Percentiles rank a stretch among this genome's conserved stretches.
These are phyloP conservation scores for Vanderwaltozyma verrucispora DNA, from an alignment of 805 yeast genomes.

Conservation along the genomic window DNA sequence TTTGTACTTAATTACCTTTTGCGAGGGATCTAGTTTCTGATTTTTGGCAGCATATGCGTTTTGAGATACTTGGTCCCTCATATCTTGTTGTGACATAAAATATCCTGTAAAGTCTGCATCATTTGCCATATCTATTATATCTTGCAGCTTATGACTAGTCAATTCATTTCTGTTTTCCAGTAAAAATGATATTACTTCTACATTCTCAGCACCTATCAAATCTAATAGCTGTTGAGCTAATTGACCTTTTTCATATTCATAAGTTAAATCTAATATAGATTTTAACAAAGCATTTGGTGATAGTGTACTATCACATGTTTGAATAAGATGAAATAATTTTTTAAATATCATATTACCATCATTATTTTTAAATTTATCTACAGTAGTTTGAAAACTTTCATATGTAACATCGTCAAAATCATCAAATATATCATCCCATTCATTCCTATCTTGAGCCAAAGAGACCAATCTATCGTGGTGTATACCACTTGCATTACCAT, in stretches of 20 bases:
- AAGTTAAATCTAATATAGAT: slow-evolving; percentile 19
- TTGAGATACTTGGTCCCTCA: slow-evolving; percentile 41
- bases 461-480: slow-evolving; percentile 7
- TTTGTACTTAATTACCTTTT: slow-evolving; percentile 51
- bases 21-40: slow-evolving; percentile 37
- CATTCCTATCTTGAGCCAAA: slow-evolving; percentile 31
- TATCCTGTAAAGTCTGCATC: slow-evolving; percentile 17
- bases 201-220: slow-evolving; percentile 73
- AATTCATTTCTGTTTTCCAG: slow-evolving; percentile 13
- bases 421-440: slow-evolving; percentile 31
- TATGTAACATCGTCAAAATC: slow-evolving; percentile 25
- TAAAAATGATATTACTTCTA: slow-evolving; percentile 56
- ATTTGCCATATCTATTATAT: slow-evolving; percentile 10
- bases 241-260: slow-evolving; percentile 40
- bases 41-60: slow-evolving; percentile 42
- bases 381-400: slow-evolving; percentile 12
- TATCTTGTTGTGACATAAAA: slow-evolving; percentile 44
- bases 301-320: slow-evolving; percentile 19
- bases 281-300: slow-evolving; percentile 27
- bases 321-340: slow-evolving; percentile 10
- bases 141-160: slow-evolving; percentile 11
- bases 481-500: slow-evolving; percentile 15
- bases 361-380: slow-evolving; percentile 10
- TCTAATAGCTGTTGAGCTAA: slow-evolving; percentile 69
- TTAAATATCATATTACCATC: slow-evolving; percentile 9